Evolutionary conservation across 139 green algal species (phyloP).

Genomic region (Spirogloea muscicola): DNA sequence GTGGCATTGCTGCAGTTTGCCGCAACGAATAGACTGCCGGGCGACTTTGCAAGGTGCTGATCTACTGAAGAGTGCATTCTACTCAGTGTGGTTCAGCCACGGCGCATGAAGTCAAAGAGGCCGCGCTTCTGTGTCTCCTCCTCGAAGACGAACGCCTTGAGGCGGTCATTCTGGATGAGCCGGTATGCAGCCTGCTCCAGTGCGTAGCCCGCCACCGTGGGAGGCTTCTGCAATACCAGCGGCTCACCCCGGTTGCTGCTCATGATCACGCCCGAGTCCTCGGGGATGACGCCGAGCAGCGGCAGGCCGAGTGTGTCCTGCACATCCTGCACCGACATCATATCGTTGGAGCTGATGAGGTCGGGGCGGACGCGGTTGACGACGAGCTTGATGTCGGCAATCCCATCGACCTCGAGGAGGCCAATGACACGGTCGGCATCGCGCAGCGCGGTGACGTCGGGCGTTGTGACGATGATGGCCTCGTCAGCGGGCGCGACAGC

Average conservation of each 20-base stretch:
- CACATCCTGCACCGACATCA: slow-evolving; percentile 88
- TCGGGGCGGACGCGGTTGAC: slow-evolving; percentile 83
- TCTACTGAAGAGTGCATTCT: too few relatives aligned
- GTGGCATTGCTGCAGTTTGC: too few relatives aligned
- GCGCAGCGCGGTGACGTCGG: slow-evolving; percentile 83
- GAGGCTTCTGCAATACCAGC: slow-evolving; percentile 83
- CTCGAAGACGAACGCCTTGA: slow-evolving; percentile 19
- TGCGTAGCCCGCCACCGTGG: slow-evolving; percentile 77
- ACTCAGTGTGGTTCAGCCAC: too few relatives aligned
- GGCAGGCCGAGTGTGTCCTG: slow-evolving; percentile 84
- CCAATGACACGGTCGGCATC: slow-evolving; percentile 81
- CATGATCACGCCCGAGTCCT: slow-evolving; percentile 81
- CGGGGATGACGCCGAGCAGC: slow-evolving; percentile 66
- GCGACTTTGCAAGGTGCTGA: too few relatives aligned
- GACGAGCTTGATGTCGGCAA: slow-evolving; percentile 83
- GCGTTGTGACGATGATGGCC: slow-evolving; percentile 82
- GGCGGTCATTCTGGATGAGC: slow-evolving; percentile 56
- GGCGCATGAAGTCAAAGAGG: too few relatives aligned
- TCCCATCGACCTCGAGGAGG: slow-evolving; percentile 79
- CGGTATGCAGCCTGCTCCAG: slow-evolving; percentile 78
- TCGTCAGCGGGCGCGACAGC: slow-evolving; percentile 79
- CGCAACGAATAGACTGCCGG: too few relatives aligned
- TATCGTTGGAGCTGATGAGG: slow-evolving; percentile 86
- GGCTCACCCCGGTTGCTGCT: slow-evolving; percentile 84
- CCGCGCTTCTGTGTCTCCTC: too few relatives aligned